These are phyloP conservation scores for Hygrophoropsis aurantiaca DNA, from an alignment of 768 basidiomycete species.

Conservation along the genomic window DNA sequence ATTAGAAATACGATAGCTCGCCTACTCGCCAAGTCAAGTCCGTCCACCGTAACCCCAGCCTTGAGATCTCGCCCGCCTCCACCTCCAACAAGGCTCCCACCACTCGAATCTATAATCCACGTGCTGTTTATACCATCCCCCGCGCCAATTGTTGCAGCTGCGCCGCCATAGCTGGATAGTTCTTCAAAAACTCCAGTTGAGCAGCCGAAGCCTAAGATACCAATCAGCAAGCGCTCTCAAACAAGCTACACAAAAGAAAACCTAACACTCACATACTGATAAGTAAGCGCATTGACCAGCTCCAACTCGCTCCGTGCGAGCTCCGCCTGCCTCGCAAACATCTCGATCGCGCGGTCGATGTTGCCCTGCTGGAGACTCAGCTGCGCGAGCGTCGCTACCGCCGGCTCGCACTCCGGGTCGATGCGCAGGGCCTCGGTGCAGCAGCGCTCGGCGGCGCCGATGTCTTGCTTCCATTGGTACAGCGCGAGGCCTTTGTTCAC, in stretches of 20 bases:
- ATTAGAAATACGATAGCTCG: too few relatives aligned
- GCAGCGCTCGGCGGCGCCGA: conserved; percentile 76
- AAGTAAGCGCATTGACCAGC: conserved; percentile 74
- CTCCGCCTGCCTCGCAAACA: conserved; percentile 83
- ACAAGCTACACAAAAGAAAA: background rate
- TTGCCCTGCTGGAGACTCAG: conserved; percentile 88
- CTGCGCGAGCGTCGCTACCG: conserved; percentile 94
- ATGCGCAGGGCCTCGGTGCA: conserved; percentile 86
- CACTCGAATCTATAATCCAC: too few relatives aligned
- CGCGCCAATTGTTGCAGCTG: conserved; percentile 54
- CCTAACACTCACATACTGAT: conserved; percentile 63
- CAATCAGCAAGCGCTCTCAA: conserved; percentile 4
- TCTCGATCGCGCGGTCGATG: conserved; percentile 79
- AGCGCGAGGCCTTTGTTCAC: conserved; percentile 98
- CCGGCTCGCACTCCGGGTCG: conserved; percentile 95
- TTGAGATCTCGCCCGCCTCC: too few relatives aligned
- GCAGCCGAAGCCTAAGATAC: conserved; percentile 68
- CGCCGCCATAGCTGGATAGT: conserved; percentile 84
- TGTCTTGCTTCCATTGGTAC: conserved; percentile 95
- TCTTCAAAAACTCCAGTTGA: conserved; percentile 79
- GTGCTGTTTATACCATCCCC: conserved; percentile 30
- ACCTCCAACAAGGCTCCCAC: too few relatives aligned
- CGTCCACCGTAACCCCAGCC: too few relatives aligned
- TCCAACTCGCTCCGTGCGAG: conserved; percentile 91
- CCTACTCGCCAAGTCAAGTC: too few relatives aligned